These are phyloP conservation scores for Fusarium lyarnte DNA, from an alignment of 2,329 filamentous ascomycete genomes.

Conservation along the genomic window DNA sequence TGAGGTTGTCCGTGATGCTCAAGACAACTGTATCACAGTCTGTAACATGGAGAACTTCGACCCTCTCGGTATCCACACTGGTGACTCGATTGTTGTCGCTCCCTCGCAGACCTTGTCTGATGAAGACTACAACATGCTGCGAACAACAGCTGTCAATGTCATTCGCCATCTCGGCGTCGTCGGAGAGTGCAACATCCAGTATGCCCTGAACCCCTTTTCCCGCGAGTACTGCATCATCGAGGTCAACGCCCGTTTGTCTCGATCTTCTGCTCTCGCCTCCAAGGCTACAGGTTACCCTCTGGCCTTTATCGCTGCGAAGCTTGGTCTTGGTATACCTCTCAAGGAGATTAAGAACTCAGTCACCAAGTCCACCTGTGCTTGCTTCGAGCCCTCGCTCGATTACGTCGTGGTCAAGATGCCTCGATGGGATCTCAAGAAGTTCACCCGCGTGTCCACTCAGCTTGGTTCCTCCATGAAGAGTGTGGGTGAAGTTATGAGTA, in stretches of 20 bases:
- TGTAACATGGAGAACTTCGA: slow-evolving; percentile 99
- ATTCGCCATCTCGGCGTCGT: slow-evolving; percentile 97
- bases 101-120: slow-evolving; percentile 97
- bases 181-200: slow-evolving; percentile 99
- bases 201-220: slow-evolving; percentile 94
- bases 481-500: slow-evolving; percentile 99
- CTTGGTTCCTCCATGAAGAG: slow-evolving; percentile 99
- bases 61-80: slow-evolving; percentile 95
- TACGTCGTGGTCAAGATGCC: slow-evolving; percentile 99
- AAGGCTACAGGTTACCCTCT: slow-evolving; percentile 97
- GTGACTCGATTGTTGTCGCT: slow-evolving; percentile 97
- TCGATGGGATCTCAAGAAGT: slow-evolving; percentile 98
- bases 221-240: slow-evolving; percentile 99
- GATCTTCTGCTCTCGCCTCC: slow-evolving; percentile 93
- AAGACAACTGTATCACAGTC: slow-evolving; percentile 98
- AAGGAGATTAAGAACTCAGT: slow-evolving; percentile 98
- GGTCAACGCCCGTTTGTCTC: slow-evolving; percentile 94
- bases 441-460: slow-evolving; percentile 93
- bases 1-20: slow-evolving; percentile 93
- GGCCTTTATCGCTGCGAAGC: slow-evolving; percentile 95
- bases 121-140: slow-evolving; percentile 99
- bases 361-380: slow-evolving; percentile 94
- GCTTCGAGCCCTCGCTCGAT: slow-evolving; percentile 97
- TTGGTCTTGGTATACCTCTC: slow-evolving; percentile 91
- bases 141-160: slow-evolving; percentile 95